A percentile compares a stretch with the other conserved stretches of the same genome.
phyloP scores from a whole-genome alignment of 768 basidiomycete genomes.

The Imleria badia region DNA sequence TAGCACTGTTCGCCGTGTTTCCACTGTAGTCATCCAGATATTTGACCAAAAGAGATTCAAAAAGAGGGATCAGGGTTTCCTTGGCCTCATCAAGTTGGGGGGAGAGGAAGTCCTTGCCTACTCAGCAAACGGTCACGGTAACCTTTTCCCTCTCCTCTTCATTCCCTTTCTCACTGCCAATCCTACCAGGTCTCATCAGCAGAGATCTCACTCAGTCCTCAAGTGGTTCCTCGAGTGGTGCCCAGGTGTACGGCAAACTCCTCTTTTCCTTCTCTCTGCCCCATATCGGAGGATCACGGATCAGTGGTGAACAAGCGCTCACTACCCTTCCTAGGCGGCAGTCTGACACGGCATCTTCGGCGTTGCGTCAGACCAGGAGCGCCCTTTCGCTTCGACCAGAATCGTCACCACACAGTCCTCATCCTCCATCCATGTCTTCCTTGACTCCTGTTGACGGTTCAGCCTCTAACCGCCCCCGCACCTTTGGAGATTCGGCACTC shows the following conservation, averaged over 20 bases:
- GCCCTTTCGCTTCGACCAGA: conserved; percentile 22
- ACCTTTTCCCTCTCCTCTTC: background rate
- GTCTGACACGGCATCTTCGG: conserved; percentile 11
- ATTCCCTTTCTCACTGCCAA: background rate
- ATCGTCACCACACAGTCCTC: conserved; percentile 16
- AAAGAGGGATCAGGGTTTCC: conserved; percentile 80
- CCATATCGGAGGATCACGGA: conserved; percentile 21
- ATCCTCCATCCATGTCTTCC: conserved; percentile 20
- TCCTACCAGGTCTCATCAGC: conserved; percentile 59
- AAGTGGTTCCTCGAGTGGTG: conserved; percentile 19
- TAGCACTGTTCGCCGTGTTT: conserved; percentile 72
- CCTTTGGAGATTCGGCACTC: conserved; percentile 15
- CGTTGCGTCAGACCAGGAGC: conserved; percentile 22
- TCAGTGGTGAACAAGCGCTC: conserved; percentile 17
- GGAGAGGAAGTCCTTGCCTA: conserved; percentile 53
- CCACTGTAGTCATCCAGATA: conserved; percentile 79
- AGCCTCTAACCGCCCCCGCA: conserved; percentile 12
- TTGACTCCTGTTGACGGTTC: conserved; percentile 14
- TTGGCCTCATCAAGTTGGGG: conserved; percentile 56
- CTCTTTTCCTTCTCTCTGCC: conserved; percentile 60
- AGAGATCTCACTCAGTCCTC: conserved; percentile 48
- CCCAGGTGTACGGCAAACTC: conserved; percentile 78
- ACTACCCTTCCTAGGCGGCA: conserved; percentile 12
- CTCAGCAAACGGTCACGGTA: conserved; percentile 49
- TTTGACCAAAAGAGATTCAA: conserved; percentile 91